Evolutionary conservation across 805 yeast genomes (phyloP).

Genomic region (Saccharomycodes ludwigii): DNA sequence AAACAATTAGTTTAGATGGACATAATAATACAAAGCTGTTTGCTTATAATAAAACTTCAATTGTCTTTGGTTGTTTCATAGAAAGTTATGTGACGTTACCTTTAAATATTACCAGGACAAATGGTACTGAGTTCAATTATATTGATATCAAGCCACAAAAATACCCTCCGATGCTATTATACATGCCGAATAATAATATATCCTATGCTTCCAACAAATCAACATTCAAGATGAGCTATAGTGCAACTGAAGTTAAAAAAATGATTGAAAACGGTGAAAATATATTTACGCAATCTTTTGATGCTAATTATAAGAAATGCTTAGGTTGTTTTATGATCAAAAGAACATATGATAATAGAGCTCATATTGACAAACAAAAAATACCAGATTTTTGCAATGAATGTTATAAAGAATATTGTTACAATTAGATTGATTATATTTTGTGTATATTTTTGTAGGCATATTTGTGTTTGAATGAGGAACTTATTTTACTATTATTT

Average conservation of each 20-base stretch:
- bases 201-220: conserved; percentile 58
- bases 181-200: conserved; percentile 62
- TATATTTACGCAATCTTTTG: too few species aligned
- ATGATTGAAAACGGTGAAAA: conserved; percentile 68
- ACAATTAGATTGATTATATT: conserved; percentile 17
- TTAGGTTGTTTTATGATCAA: conserved; percentile 46
- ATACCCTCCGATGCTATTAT: conserved; percentile 71
- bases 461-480: too few species aligned
- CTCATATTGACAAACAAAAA: conserved; percentile 9
- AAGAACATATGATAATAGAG: conserved; percentile 34
- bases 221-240: conserved; percentile 55
- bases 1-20: conserved; percentile 43
- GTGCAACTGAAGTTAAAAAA: conserved; percentile 39
- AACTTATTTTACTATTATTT: too few species aligned
- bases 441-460: too few species aligned
- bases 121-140: too few species aligned
- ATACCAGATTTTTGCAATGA: conserved; percentile 24
- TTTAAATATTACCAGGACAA: too few species aligned
- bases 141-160: too few species aligned
- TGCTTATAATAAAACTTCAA: conserved; percentile 57
- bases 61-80: conserved; percentile 76
- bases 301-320: conserved; percentile 31
- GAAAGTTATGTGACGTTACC: conserved; percentile 31
- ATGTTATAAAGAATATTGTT: conserved; percentile 31
- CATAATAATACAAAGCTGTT: too few species aligned